Evolutionary conservation across 352 stramenopile species (phyloP), one percentile per base, ranked within the genome.

Genomic region (Globisporangium okanoganense): DNA sequence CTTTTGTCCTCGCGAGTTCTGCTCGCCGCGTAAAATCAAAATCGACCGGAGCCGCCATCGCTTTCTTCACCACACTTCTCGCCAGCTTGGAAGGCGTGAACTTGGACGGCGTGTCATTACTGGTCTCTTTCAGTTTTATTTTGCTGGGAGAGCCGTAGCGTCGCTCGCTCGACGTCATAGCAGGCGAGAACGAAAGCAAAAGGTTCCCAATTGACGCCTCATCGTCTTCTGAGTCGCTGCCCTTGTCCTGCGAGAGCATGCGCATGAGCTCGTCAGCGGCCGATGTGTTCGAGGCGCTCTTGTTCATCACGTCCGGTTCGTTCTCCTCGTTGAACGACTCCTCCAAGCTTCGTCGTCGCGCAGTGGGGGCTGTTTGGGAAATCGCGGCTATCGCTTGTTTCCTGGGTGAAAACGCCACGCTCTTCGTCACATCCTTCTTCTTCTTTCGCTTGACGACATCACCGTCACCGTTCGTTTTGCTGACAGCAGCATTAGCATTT

Each of bases 141-240:
- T 14, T 40, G 9, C 35, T 29, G 9, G 24, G 47, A 38, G 61
- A 36, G 9, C 53, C 54, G 40, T 60, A 52, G 10, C 54, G 55
- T 53, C 2, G 62, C 41, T 12, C 57, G n/a, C 43, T 67, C 6
- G 57, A 35, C 12, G 62, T 56, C 4, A 63, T 41, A 6, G n/a
- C 49, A 2, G 69, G 44, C 1, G 73, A 69, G 12, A 78, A 63
- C 1, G 81, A 69, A 9, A 86, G 59, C 61, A 90, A 82, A 36
- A 91, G 71, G 66, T 71, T 85, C 54, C 72, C 49, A 57, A 77
- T 69, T 22, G 79, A 76, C 25, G 71, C 65, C 35, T 73, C 73
- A 13, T 77, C 72, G 41, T 74, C 72, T 55, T 90, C 81, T 16
- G 77, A 79, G 43, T 91, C 81, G 52, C 82, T 91, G 16, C 61